phyloP scores from a whole-genome alignment of 2,329 filamentous ascomycete genomes.

The Monilinia aucupariae region DNA sequence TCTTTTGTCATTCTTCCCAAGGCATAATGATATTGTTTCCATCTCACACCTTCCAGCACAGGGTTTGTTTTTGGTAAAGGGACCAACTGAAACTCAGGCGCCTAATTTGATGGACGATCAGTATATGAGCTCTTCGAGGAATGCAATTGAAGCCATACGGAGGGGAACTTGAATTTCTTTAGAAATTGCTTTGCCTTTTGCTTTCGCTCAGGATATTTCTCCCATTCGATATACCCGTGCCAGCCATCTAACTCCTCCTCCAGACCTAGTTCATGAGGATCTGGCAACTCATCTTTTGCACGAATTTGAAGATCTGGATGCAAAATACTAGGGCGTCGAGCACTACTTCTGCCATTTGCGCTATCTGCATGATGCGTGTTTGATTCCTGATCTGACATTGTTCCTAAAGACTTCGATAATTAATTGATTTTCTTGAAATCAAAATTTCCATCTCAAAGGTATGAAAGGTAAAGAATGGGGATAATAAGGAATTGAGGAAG shows the following conservation, averaged over 20 bases:
- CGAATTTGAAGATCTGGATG: conserved; percentile 17
- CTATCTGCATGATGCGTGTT: neutral
- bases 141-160: neutral
- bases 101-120: conserved; percentile 7
- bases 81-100: conserved; percentile 51
- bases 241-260: conserved; percentile 17
- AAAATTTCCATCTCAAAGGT: neutral
- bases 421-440: neutral
- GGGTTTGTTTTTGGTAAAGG: conserved; percentile 54
- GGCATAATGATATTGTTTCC: conserved; percentile 55
- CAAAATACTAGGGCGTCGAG: conserved; percentile 12
- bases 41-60: conserved; percentile 49
- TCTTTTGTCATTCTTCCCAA: conserved; percentile 42
- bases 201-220: conserved; percentile 64
- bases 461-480: neutral
- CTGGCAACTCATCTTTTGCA: conserved; percentile 11
- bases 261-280: conserved; percentile 9
- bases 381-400: neutral
- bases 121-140: neutral
- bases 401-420: neutral
- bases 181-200: conserved; percentile 52
- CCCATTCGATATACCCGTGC: conserved; percentile 58
- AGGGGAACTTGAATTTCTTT: conserved; percentile 45
- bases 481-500: neutral
- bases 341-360: neutral